Evolutionary conservation across 1,139 yeast genomes (phyloP), one percentile per base, ranked within the genome.

Genomic region (Entelexis sorbosivorans): DNA sequence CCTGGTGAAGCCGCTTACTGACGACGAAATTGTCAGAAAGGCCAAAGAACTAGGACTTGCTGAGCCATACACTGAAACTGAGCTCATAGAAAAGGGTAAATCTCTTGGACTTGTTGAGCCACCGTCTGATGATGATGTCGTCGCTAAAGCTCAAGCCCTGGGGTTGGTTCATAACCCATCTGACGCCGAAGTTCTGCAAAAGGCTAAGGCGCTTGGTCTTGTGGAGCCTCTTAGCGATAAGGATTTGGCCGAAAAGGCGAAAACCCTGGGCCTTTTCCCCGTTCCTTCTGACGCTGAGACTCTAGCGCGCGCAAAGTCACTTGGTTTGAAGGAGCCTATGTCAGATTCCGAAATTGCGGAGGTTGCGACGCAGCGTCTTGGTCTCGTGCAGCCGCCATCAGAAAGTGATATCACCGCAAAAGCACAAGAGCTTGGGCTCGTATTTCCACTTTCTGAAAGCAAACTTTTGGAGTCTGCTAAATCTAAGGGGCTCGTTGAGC

Each of bases 61-160:
- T 4, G 49, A 47, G n/a, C 54, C 58, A 6, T 34, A 44, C 11
- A 33, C 22, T 1, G 51, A 51, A 2, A 44, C 43, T 5, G 51
- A 51, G 8, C 29, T 55, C 31, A 10, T 19, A 7, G 17, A 6
- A 2, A 17, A 35, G 36, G 58, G 58, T 3, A 29, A 28, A 22
- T 14, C 13, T 1, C 40, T 51, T 13, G 60, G 60, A 4, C 49
- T 56, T 9, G 47, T 51, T 11, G 50, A 49, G 16, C 58, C 60
- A 1, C 31, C 34, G 4, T 40, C 34, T 9, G 49, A 55, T 4
- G 49, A 34, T 9, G 51, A 54, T 11, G 47, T 57, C 14, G 19
- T 53, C 11, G 26, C 38, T 13, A 44, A 57, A 36, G 56, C 58
- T 11, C 38, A 36, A 39, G 11, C 13, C 1, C 47, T 56, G 13